phyloP scores from a whole-genome alignment of 1,284 basidiomycete species.

The Peniophora sp. region DNA sequence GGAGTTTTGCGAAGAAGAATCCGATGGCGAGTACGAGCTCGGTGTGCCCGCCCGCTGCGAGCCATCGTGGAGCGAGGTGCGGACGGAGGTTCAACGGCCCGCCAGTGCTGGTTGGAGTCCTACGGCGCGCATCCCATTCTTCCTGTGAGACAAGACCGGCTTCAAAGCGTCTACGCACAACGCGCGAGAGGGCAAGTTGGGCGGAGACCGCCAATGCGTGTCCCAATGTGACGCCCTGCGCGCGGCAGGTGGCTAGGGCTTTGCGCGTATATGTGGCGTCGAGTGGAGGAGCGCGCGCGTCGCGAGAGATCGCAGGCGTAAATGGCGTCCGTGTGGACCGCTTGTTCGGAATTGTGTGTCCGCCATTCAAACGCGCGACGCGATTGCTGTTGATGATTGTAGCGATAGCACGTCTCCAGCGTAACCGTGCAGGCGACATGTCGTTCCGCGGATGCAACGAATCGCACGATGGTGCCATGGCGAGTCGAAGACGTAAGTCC shows the following conservation, averaged over 20 bases:
- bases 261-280: no score
- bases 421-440: conserved; percentile 25
- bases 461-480: conserved; percentile 30
- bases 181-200: conserved; percentile 47
- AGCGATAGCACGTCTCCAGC: conserved; percentile 44
- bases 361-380: conserved; percentile 33
- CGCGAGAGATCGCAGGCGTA: conserved; percentile 20
- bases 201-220: conserved; percentile 39
- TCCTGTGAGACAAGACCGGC: conserved; percentile 36
- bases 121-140: conserved; percentile 47
- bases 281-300: no score
- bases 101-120: conserved; percentile 40
- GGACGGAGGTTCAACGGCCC: conserved; percentile 48
- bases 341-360: conserved; percentile 45
- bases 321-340: conserved; percentile 26
- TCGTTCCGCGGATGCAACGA: conserved; percentile 25
- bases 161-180: conserved; percentile 39
- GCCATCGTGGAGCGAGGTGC: conserved; percentile 42
- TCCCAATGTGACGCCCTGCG: conserved; percentile 40
- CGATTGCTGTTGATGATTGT: conserved; percentile 21
- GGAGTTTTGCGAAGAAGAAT: conserved; percentile 35
- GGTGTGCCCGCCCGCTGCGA: conserved; percentile 31
- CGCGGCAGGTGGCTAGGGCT: conserved; percentile 31
- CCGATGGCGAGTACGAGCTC: conserved; percentile 38
- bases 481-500: conserved; percentile 30